Conservation (phyloP, 768 basidiomycete species). For the Amanita exitialis region DNA sequence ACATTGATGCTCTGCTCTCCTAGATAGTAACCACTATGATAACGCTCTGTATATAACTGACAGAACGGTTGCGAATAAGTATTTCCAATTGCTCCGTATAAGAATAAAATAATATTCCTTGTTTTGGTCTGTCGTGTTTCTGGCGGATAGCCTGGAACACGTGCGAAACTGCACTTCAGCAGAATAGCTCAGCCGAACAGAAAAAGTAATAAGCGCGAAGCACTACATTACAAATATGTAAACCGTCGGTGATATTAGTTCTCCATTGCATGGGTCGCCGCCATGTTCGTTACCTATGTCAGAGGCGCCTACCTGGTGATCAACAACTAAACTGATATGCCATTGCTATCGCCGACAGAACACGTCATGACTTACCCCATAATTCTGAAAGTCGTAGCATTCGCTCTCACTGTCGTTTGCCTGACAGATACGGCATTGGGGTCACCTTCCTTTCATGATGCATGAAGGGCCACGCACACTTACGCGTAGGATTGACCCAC, state of each 20-base stretch:
- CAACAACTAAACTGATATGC: neutral
- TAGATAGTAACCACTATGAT: too few relatives aligned
- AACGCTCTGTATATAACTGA: too few relatives aligned
- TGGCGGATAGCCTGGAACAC: too few relatives aligned
- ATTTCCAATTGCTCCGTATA: neutral
- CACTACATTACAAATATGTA: neutral
- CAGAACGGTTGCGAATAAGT: too few relatives aligned
- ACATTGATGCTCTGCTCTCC: too few relatives aligned
- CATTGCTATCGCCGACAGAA: neutral
- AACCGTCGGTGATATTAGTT: neutral
- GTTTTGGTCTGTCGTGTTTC: too few relatives aligned
- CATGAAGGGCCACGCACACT: neutral
- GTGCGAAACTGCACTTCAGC: neutral
- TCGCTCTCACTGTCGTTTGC: neutral
- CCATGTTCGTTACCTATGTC: neutral
- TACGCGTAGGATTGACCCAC: conserved; percentile 11
- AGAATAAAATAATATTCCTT: too few relatives aligned
- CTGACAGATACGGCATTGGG: neutral
- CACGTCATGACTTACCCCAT: neutral
- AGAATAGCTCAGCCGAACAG: neutral
- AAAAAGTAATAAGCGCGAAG: neutral
- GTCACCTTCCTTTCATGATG: neutral
- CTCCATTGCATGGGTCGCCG: neutral
- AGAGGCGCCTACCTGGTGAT: neutral
- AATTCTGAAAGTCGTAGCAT: neutral